Conservation (phyloP, 805 yeast genomes). For the Candida berthetii region DNA sequence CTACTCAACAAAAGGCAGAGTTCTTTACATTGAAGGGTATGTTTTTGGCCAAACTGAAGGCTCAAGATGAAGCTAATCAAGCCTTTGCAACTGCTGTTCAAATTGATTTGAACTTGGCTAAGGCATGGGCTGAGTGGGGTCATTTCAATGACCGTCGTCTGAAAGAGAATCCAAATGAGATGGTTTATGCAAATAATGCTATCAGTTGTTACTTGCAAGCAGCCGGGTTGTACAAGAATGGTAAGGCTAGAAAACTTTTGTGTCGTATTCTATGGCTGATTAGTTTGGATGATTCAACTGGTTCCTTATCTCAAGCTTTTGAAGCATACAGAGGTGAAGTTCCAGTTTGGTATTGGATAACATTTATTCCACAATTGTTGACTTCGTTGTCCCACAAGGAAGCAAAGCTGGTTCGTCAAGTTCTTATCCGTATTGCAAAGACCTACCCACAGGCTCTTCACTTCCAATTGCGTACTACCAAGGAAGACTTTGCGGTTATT, state of each 20-base stretch:
- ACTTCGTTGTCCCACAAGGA: conserved; percentile 88
- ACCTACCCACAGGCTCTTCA: conserved; percentile 96
- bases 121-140: conserved; percentile 99
- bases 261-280: conserved; percentile 93
- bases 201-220: conserved; percentile 96
- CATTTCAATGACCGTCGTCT: conserved; percentile 84
- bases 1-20: conserved; percentile 97
- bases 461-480: conserved; percentile 91
- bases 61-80: conserved; percentile 92
- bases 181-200: conserved; percentile 86
- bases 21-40: conserved; percentile 96
- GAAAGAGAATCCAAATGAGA: conserved; percentile 76
- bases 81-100: conserved; percentile 98
- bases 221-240: conserved; percentile 90
- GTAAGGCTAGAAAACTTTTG: conserved; percentile 80
- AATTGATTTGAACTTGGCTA: conserved; percentile 86
- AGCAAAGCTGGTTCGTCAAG: conserved; percentile 82
- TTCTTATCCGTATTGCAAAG: conserved; percentile 88
- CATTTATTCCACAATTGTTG: conserved; percentile 90
- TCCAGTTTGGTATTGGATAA: conserved; percentile 99
- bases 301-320: conserved; percentile 79
- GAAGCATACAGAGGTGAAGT: conserved; percentile 92
- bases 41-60: conserved; percentile 89
- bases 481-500: conserved; percentile 85
- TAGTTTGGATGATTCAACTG: conserved; percentile 80